These are phyloP conservation scores for Fusarium decemcellulare DNA, from an alignment of 2,329 filamentous ascomycete species.

Conservation along the genomic window DNA sequence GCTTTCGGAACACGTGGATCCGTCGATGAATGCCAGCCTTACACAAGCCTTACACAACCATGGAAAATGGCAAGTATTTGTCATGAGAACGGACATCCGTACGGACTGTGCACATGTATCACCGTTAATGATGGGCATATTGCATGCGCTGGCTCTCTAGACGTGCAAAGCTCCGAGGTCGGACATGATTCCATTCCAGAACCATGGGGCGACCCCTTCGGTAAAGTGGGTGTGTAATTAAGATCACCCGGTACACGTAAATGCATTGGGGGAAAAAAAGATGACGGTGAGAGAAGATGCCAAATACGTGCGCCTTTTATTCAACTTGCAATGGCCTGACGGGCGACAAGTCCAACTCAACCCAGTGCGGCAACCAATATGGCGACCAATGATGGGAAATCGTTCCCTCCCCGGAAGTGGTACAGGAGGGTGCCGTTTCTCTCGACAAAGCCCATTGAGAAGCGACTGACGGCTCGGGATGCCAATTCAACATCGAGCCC, in stretches of 20 bases:
- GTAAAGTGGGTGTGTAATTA: not conserved
- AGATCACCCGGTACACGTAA: not conserved
- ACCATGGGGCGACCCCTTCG: not conserved
- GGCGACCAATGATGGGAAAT: slow-evolving; percentile 41
- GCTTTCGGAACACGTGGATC: too few species aligned
- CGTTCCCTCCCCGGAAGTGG: slow-evolving; percentile 49
- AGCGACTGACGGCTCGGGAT: slow-evolving; percentile 26
- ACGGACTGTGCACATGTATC: too few species aligned
- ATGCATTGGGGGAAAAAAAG: not conserved
- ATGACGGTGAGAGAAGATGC: not conserved
- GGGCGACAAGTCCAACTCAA: not conserved
- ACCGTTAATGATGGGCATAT: too few species aligned
- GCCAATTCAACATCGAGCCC: not conserved
- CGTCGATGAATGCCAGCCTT: too few species aligned
- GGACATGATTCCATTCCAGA: not conserved
- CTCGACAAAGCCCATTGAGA: slow-evolving; percentile 45
- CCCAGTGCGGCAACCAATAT: slow-evolving; percentile 26
- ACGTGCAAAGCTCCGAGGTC: not conserved
- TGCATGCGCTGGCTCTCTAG: not conserved
- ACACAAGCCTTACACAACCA: too few species aligned
- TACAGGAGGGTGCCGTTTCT: slow-evolving; percentile 50
- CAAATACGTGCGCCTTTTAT: not conserved
- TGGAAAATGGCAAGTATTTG: too few species aligned
- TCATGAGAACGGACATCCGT: too few species aligned
- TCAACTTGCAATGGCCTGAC: not conserved